phyloP scores from a whole-genome alignment of 176 grass and related monocot species.

The Triticum timopheevii region DNA sequence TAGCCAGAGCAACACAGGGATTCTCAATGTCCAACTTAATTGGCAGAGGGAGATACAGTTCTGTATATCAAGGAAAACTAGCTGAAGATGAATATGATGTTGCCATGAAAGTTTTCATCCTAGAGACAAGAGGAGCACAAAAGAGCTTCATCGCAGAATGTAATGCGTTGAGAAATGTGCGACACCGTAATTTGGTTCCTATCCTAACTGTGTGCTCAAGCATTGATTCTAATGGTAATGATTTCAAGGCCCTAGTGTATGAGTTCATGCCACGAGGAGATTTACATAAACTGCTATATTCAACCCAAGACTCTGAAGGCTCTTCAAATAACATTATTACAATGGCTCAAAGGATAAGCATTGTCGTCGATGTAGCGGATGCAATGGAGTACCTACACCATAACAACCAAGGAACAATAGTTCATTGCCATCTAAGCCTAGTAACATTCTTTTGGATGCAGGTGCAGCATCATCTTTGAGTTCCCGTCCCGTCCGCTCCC shows the following conservation, averaged over 20 bases:
- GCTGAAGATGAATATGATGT: neutral
- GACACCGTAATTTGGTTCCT: neutral
- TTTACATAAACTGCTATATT: no score
- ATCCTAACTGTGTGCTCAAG: neutral
- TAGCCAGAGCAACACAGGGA: neutral
- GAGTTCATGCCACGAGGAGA: no score
- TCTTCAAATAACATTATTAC: neutral
- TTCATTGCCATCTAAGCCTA: neutral
- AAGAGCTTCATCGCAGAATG: constrained; percentile 1
- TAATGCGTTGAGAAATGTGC: neutral
- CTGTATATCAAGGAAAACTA: neutral
- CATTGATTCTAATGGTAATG: neutral
- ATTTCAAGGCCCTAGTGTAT: neutral
- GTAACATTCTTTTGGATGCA: neutral
- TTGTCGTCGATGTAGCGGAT: neutral
- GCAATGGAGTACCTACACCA: neutral
- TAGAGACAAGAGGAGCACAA: constrained; percentile 8
- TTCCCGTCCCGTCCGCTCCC: no score
- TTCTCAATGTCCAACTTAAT: neutral
- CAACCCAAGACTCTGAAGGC: no score
- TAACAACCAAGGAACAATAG: neutral
- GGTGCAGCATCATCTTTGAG: no score
- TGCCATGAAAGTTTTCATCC: neutral
- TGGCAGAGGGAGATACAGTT: neutral
- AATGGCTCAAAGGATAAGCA: neutral